Base-by-base conservation (phyloP, 768 basidiomycete genomes). In the Filobasidium wieringae region DNA sequence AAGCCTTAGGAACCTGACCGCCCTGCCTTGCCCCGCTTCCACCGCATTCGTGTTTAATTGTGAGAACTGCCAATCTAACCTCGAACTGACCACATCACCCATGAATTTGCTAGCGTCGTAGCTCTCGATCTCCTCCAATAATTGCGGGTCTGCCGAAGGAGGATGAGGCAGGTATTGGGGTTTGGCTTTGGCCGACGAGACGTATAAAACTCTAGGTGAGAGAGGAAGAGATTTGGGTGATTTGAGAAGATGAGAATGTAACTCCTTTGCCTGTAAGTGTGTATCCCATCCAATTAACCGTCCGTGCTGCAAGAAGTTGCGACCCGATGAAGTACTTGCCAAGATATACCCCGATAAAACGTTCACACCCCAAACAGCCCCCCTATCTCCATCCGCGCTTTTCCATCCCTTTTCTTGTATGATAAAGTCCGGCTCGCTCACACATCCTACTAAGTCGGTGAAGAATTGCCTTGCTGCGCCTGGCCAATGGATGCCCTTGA, bases 381-480 rank as follows among this genome's bases (percentile, higher is more conserved):
- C 72, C 27, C 68, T 27, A 32, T 69, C 57, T 5, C 73, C 73
- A 59, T 75, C 74, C n/a, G 60, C 55, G n/a, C 61, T 71, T 62
- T 64, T 63, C 37, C 64, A 64, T 7, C 72, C 72, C 4, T 55
- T 57, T n/a, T 51, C 47, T 51, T 73, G 71, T 11, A 55, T 58
- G 33, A 66, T 64, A 57, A 60, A 74, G 7, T 61, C 43, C 4
- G 72, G 71, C 50, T 69, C 63, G 39, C 65, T 67, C 27, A 67
- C 39, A 2, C 65, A 63, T 17, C 61, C 55, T 4, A 63, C 47
- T 4, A 65, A 58, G 7, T 68, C 67, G 6, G 62, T 61, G 12
- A 69, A 30, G 26, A 68, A 54, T 59, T 74, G 68, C 27, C 56
- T 49, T 30, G 64, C 33, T 26, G 71, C 64, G 0, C 29, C 55